Evolutionary conservation across 225 moss, liverwort and hornwort species (phyloP), one percentile per base, ranked within the genome.

Genomic region (Marchantia polymorpha): DNA sequence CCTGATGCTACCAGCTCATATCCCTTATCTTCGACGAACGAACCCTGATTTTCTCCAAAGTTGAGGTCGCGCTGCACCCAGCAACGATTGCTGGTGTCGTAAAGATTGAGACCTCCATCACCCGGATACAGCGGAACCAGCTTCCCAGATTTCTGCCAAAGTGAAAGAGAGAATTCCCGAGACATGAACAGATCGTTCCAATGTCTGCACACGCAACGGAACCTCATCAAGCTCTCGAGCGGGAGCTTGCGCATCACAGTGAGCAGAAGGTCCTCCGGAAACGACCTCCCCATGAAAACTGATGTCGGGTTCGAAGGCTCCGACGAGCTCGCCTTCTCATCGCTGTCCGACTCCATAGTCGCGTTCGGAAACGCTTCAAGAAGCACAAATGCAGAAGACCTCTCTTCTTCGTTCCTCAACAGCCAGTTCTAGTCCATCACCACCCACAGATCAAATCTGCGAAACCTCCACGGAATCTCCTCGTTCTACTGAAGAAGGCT

Each of bases 151-250:
- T 47, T 58, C 31, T 76, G 76, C 30, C 26, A 59, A 13, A 58
- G 60, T 0, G 54, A 76, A 12, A 22, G 30, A 14, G 59, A 31
- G 76, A 76, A 76, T 12, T 29, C 3, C 9, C 17, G 7, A 13
- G 76, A 76, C 56, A 31, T 76, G 17, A 76, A 76, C 9, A 76
- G 10, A 16, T 61, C 31, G 31, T 76, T 76, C 76, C 58, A 76
- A 20, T 39, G 13, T 27, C 22, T 58, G 76, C 76, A 76, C 6
- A 59, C 59, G 11, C 26, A 58, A 30, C 76, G 76, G 20, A 58
- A 61, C 19, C 22, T 59, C 76, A 76, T 58, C 76, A 76, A 59
- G 53, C 58, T 76, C 30, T 47, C 31, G 10, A 76, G 59, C 3
- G 76, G 76, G 8, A 76, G 58, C 39, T 59, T 30, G 7, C 31